Evolutionary conservation across 1,139 yeast species (phyloP), one percentile per base, ranked within the genome.

Genomic region (Yamadazyma diddensiae): DNA sequence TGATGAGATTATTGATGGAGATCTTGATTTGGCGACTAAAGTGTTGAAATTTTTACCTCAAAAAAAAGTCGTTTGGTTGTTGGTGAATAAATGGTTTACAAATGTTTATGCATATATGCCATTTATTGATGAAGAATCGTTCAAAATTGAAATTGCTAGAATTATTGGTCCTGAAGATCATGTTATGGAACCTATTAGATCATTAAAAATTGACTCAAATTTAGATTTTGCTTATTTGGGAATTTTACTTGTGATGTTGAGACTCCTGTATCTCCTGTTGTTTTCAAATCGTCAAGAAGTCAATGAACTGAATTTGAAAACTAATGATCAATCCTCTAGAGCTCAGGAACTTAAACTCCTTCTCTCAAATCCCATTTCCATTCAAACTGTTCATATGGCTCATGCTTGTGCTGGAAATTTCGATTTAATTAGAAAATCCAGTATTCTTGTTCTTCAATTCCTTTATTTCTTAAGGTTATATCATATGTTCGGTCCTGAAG

Each of bases 391-490:
- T 9, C 62, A 61, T 29, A 53, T 62, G 19, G 63, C 73, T 1
- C 63, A 62, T 30, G 30, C 47, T 15, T 68, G 75, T 38, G 48
- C 66, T 20, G 56, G 60, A 33, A 70, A 65, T 38, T 68, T 69
- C 43, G 61, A 66, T 31, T 39, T 66, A 12, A 45, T 62, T 43
- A 49, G 63, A 35, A 49, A 48, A 20, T 65, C 72, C 15, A 69
- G 71, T 22, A 45, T 78, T 34, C 60, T 66, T 0, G 66, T 77
- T 5, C 58, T 79, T 36, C 82, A 78, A 44, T 67, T 77, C 33
- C 56, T 72, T 2, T 46, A 65, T 11, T 42, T 62, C 26, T 47
- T 61, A 28, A 53, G 77, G 37, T 43, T 60, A 15, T 73, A 73
- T 47, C 69, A 65, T 31, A 49, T 53, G 34, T 47, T 56, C 42